Conservation (phyloP, 169 alveolate species). For the Eimeria maxima region DNA sequence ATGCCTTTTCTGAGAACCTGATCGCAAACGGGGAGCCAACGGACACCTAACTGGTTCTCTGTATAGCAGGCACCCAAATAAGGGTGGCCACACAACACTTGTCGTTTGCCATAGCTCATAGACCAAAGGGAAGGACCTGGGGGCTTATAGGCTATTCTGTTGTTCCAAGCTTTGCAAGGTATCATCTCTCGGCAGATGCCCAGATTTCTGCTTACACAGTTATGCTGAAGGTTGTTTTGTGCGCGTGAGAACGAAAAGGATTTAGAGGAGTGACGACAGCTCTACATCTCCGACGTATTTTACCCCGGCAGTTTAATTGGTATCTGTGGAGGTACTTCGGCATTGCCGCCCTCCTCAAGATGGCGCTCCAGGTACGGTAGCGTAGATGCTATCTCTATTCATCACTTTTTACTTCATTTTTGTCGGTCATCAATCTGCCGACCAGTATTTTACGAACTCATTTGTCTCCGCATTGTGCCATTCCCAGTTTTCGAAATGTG, state of each 20-base stretch:
- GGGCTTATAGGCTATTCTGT: background rate
- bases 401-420: background rate
- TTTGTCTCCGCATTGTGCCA: background rate
- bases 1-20: slow-evolving; percentile 4
- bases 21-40: background rate
- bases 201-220: background rate
- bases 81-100: background rate
- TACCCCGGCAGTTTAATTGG: background rate
- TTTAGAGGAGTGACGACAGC: background rate
- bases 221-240: background rate
- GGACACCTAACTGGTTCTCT: background rate
- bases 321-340: background rate
- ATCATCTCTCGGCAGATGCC: background rate
- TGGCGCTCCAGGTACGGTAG: slow-evolving; percentile 38
- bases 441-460: background rate
- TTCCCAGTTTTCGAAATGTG: background rate
- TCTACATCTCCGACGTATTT: background rate
- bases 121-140: background rate
- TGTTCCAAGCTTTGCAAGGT: background rate
- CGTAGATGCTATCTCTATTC: background rate
- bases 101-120: background rate
- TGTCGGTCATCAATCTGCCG: background rate
- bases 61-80: slow-evolving; percentile 3
- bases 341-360: background rate
- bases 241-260: background rate